A percentile compares a stretch with the other conserved stretches of the same genome.
Evolutionary conservation across 805 yeast species (phyloP).

Genomic region (Myxozyma neglecta): DNA sequence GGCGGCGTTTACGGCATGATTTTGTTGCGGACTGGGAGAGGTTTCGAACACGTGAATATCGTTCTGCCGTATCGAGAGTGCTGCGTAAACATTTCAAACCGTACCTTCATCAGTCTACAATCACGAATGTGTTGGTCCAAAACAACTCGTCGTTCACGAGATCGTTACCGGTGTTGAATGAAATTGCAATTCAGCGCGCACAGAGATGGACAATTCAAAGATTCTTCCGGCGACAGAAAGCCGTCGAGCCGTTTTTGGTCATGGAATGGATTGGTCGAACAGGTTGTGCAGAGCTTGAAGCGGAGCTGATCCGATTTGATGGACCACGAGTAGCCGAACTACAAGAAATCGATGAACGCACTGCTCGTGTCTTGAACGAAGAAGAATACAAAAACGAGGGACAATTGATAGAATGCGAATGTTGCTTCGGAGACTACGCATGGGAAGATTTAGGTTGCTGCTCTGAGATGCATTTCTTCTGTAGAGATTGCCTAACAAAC

Average conservation of each 20-base stretch:
- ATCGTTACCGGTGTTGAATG: conserved; percentile 15
- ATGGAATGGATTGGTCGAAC: conserved; percentile 6
- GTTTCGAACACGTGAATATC: conserved; percentile 26
- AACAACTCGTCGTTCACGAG: conserved; percentile 20
- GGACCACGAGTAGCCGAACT: conserved; percentile 2
- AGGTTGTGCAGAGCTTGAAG: conserved; percentile 24
- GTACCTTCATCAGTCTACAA: conserved; percentile 13
- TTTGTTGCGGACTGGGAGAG: conserved; percentile 17
- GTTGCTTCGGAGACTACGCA: conserved; percentile 31
- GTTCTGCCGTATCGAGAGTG: conserved; percentile 13
- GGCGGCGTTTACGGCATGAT: conserved; percentile 14
- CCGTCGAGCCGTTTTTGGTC: conserved; percentile 2
- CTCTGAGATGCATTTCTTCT: conserved; percentile 27
- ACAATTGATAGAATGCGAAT: conserved; percentile 30
- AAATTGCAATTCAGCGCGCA: conserved; percentile 16
- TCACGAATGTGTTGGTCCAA: conserved; percentile 21
- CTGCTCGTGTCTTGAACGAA: conserved; percentile 22
- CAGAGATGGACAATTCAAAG: conserved; percentile 15
- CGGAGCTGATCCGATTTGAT: conserved; percentile 13
- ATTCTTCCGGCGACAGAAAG: conserved; percentile 4
- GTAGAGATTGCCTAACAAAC: conserved; percentile 23
- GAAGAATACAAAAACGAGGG: conserved; percentile 18
- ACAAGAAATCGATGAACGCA: conserved; percentile 5
- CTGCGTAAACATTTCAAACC: conserved; percentile 9
- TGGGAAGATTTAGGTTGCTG: conserved; percentile 32